These are phyloP conservation scores for Alternaria viburni DNA, from an alignment of 2,329 filamentous ascomycete species.

Conservation along the genomic window DNA sequence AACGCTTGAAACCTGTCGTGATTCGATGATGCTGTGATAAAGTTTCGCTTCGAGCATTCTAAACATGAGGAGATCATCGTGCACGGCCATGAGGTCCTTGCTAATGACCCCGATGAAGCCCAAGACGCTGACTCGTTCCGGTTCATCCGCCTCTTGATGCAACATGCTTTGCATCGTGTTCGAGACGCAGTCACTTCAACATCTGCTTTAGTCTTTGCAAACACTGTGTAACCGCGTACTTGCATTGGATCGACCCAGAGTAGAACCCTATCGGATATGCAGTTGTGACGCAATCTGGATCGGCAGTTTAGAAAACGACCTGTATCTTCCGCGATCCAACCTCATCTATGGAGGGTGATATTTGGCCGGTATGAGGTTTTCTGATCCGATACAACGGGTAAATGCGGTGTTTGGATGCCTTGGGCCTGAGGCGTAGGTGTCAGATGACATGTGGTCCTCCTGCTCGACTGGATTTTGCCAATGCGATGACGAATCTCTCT, in stretches of 20 bases:
- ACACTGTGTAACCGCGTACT: slow-evolving; percentile 1
- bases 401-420: not conserved
- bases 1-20: slow-evolving; percentile 9
- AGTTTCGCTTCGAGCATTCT: slow-evolving; percentile 13
- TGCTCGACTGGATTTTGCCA: not conserved
- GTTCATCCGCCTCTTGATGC: slow-evolving; percentile 11
- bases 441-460: not conserved
- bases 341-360: not conserved
- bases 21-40: slow-evolving; percentile 10
- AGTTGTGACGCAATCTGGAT: slow-evolving; percentile 12
- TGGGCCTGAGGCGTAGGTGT: not conserved
- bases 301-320: slow-evolving; percentile 5
- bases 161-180: slow-evolving; percentile 8
- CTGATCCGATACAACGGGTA: not conserved
- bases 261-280: not conserved
- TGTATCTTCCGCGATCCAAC: slow-evolving; percentile 2
- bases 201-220: not conserved
- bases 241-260: not conserved
- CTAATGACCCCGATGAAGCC: slow-evolving; percentile 13
- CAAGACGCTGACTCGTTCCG: slow-evolving; percentile 21
- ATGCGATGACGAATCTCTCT: not conserved
- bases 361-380: not conserved
- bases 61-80: slow-evolving; percentile 18
- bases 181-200: slow-evolving; percentile 1
- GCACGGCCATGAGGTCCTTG: slow-evolving; percentile 7